Base-by-base conservation (phyloP, 1,139 yeast genomes). In the Groenewaldozyma sp. region DNA sequence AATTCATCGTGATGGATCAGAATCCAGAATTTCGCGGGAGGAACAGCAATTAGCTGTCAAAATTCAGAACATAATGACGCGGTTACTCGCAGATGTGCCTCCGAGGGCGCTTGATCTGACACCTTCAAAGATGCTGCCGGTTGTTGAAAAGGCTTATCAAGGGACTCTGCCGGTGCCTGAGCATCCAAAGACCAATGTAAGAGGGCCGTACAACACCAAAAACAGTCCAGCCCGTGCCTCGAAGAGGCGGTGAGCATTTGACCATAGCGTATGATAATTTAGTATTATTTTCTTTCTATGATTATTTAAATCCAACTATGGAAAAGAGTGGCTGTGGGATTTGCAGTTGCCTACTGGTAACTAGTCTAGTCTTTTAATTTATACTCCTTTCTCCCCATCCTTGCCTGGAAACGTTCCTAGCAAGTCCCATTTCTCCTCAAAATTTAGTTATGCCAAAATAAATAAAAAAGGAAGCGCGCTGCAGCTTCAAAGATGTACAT, bases 131-230 rank as follows among this genome's bases (percentile, higher is more conserved):
- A 52, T 46, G 35, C 53, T 87, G 34, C 94, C 95, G 0, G 81
- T 82, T 1, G 67, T 82, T 42, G 76, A 78, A 54, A 73, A 79
- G 16, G 84, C 81, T 50, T 87, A 82, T 53, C 67, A 73, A 33
- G 97, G 97, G 40, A 72, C 82, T 1, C 69, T 87, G 53, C 96
- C 95, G 1, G 86, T 86, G 0, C 60, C 61, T 1, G 64, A 60
- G 29, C 51, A 55, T 4, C 51, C 49, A 7, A 32, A 33, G 13
- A 24, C 39, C 7, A 41, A 40, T 28, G 40, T 50, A 37, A 24
- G 28, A 18, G 18, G 14, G 9, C 13, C n/a, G 10, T 19, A 9
- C 9, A 17, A 32, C 16, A 9, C 37, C 22, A 28, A 29, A 21
- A 5, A 20, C 10, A 36, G 29, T 14, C 36, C 36, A 21, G 32